Conservation (phyloP, 2,329 filamentous ascomycete species). For the Aspergillus aculeatinus region DNA sequence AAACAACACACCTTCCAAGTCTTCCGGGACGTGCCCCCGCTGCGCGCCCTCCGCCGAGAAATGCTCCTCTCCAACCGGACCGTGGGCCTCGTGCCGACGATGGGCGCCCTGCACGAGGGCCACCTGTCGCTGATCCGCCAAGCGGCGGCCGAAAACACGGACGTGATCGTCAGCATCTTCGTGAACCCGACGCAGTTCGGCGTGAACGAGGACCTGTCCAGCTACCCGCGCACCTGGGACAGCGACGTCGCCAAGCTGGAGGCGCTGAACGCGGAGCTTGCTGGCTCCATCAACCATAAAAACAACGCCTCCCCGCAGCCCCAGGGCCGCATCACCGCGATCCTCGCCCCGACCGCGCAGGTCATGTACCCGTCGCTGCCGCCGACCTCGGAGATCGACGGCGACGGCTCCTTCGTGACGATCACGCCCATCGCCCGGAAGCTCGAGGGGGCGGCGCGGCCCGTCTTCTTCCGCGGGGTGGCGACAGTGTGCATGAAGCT, state of each 20-base stretch:
- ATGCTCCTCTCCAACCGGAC: constrained; percentile 66
- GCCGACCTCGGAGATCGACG: constrained; percentile 68
- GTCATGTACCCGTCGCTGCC: constrained; percentile 87
- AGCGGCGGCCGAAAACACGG: constrained; percentile 78
- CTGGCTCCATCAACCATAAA: constrained; percentile 41
- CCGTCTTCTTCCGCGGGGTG: constrained; percentile 94
- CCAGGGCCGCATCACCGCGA: constrained; percentile 68
- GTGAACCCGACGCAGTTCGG: constrained; percentile 98
- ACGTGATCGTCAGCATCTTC: constrained; percentile 88
- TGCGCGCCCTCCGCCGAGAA: constrained; percentile 68
- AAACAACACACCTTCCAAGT: constrained; percentile 45
- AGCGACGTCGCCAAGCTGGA: constrained; percentile 68
- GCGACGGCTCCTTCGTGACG: constrained; percentile 83
- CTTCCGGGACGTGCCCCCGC: constrained; percentile 70
- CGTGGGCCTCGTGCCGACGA: constrained; percentile 89
- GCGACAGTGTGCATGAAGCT: constrained; percentile 95
- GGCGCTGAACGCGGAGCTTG: constrained; percentile 69
- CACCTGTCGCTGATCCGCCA: constrained; percentile 82
- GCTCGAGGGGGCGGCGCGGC: constrained; percentile 79
- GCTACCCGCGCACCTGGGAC: constrained; percentile 89
- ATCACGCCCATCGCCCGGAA: constrained; percentile 80
- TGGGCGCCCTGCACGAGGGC: constrained; percentile 94
- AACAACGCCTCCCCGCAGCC: no score
- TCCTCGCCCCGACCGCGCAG: constrained; percentile 80
- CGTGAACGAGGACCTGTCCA: constrained; percentile 78